These are phyloP conservation scores for Solanum stenotomum DNA, from an alignment of 257 asterid genomes.

Conservation along the genomic window DNA sequence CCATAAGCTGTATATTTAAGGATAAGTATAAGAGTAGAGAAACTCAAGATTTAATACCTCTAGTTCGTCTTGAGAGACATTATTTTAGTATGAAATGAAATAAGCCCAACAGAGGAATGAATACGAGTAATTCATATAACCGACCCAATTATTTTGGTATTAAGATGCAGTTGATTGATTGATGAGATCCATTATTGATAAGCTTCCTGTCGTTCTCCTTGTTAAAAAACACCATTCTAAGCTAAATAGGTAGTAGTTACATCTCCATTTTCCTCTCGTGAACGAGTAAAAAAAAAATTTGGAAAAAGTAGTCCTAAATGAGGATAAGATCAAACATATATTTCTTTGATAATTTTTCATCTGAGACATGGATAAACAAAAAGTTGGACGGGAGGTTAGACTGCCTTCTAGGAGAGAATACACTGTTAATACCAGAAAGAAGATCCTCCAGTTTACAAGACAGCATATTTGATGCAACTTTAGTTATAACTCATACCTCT, in stretches of 20 bases:
- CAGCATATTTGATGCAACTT: neutral
- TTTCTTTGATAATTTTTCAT: neutral
- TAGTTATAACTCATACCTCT: neutral
- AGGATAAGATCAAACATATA: neutral
- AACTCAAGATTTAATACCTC: neutral
- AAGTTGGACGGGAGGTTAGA: neutral
- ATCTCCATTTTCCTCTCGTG: neutral
- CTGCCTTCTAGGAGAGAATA: neutral
- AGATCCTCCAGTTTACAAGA: neutral
- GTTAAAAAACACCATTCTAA: neutral
- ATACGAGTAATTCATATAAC: neutral
- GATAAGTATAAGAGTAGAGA: neutral
- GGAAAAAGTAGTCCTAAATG: neutral
- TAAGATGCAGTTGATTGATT: neutral
- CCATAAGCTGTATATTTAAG: neutral
- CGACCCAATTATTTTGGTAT: neutral
- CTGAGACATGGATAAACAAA: neutral
- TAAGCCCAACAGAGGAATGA: neutral
- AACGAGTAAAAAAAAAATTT: neutral
- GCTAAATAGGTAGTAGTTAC: neutral
- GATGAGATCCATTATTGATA: neutral
- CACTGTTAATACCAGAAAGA: neutral
- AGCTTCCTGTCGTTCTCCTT: neutral
- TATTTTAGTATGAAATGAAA: neutral
- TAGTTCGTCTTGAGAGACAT: neutral